These are phyloP conservation scores for Nematocida parisii DNA, from an alignment of 371 early-diverging fungal species.

Conservation along the genomic window DNA sequence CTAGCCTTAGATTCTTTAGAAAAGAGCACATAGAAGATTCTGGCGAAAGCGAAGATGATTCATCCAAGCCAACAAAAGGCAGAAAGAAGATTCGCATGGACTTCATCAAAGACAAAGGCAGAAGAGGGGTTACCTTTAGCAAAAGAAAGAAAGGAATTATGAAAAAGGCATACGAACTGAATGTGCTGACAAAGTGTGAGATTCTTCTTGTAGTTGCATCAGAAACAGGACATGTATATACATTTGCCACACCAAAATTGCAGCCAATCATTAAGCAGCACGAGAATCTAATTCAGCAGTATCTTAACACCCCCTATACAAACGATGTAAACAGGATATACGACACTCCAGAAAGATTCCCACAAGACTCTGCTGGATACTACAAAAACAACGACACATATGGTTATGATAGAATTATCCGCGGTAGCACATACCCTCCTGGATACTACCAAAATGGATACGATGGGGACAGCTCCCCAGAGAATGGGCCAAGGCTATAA, in stretches of 20 bases:
- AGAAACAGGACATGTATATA: constrained; percentile 87
- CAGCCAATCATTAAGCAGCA: constrained; percentile 86
- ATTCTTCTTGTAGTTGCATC: constrained; percentile 89
- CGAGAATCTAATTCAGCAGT: constrained; percentile 84
- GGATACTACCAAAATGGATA: constrained; percentile 56
- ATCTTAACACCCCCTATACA: constrained; percentile 73
- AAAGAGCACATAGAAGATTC: constrained; percentile 54
- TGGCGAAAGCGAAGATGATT: constrained; percentile 38
- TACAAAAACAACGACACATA: constrained; percentile 30
- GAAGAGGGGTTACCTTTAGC: constrained; percentile 89
- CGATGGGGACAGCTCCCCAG: constrained; percentile 43
- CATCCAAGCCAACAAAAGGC: constrained; percentile 65
- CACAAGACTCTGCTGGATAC: constrained; percentile 33
- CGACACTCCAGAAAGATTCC: constrained; percentile 48
- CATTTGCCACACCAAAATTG: constrained; percentile 89
- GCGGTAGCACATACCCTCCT: constrained; percentile 34
- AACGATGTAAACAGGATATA: constrained; percentile 46
- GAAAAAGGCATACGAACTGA: constrained; percentile 95
- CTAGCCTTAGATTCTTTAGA: constrained; percentile 43
- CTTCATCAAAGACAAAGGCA: constrained; percentile 86
- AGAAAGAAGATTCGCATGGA: constrained; percentile 87
- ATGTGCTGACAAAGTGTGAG: constrained; percentile 89
- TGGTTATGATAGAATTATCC: constrained; percentile 48
- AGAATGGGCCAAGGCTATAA: neutral
- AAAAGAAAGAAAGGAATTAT: constrained; percentile 96